Conservation (phyloP, 352 stramenopile genomes). For the Pythium vanterpoolii region DNA sequence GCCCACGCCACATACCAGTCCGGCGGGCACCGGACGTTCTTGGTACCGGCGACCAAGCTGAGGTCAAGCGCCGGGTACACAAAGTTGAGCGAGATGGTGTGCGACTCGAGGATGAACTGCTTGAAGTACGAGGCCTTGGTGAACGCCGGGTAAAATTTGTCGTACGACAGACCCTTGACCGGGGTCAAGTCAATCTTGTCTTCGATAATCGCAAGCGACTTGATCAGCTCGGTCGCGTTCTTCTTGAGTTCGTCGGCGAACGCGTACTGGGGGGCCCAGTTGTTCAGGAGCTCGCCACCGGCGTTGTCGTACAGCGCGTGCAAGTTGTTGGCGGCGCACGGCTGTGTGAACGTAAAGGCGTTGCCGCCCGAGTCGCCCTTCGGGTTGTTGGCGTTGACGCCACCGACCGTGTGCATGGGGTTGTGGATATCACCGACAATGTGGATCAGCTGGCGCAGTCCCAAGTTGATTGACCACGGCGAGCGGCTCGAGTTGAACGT, state of each 20-base stretch:
- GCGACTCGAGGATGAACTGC: slow-evolving; percentile 27
- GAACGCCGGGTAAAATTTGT: slow-evolving; percentile 21
- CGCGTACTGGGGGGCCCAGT: slow-evolving; percentile 35
- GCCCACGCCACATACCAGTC: slow-evolving; percentile 31
- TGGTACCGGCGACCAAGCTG: slow-evolving; percentile 18
- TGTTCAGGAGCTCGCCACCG: slow-evolving; percentile 50
- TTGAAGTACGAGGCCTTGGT: slow-evolving; percentile 17
- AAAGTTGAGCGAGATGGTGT: slow-evolving; percentile 20
- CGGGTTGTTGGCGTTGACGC: slow-evolving; percentile 41
- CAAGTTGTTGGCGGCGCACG: slow-evolving; percentile 55
- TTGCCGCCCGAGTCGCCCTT: slow-evolving; percentile 59
- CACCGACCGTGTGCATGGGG: slow-evolving; percentile 50
- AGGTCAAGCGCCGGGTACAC: slow-evolving; percentile 29
- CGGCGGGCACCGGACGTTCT: slow-evolving; percentile 34
- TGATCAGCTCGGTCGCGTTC: slow-evolving; percentile 47
- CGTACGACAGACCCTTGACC: slow-evolving; percentile 17
- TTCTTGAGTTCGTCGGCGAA: slow-evolving; percentile 19
- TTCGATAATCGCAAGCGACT: slow-evolving; percentile 5
- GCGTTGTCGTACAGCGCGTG: slow-evolving; percentile 63
- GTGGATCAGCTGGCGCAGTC: slow-evolving; percentile 71
- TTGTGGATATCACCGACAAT: slow-evolving; percentile 66
- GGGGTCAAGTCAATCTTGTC: slow-evolving; percentile 20
- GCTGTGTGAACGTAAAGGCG: slow-evolving; percentile 44
- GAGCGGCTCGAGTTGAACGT: slow-evolving; percentile 64
- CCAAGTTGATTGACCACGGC: slow-evolving; percentile 54